phyloP scores from a whole-genome alignment of 1,139 yeast species.

The Yamadazyma sp. region DNA sequence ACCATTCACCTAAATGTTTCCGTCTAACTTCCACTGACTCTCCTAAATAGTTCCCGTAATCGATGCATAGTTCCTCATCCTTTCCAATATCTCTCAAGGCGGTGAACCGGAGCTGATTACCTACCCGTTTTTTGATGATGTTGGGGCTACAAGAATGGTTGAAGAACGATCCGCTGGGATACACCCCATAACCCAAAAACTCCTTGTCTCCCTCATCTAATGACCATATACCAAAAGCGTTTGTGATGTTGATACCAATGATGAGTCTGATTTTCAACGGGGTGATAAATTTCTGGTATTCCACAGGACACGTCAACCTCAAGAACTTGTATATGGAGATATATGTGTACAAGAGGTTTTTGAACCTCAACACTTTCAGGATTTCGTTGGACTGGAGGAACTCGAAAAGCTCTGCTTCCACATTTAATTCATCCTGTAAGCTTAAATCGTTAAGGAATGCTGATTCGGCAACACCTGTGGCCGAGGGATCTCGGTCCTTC shows the following conservation, averaged over 20 bases:
- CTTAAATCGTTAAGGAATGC: slow-evolving; percentile 12
- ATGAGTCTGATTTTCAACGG: slow-evolving; percentile 44
- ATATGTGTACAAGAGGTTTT: slow-evolving; percentile 52
- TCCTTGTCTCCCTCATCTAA: slow-evolving; percentile 47
- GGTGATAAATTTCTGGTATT: slow-evolving; percentile 38
- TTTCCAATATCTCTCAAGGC: slow-evolving; percentile 29
- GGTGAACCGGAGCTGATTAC: slow-evolving; percentile 23
- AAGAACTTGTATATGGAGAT: slow-evolving; percentile 53
- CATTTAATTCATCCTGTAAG: slow-evolving; percentile 11
- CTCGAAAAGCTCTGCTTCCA: slow-evolving; percentile 36
- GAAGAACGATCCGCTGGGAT: slow-evolving; percentile 68
- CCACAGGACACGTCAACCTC: slow-evolving; percentile 37
- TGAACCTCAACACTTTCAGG: slow-evolving; percentile 49
- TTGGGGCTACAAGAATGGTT: slow-evolving; percentile 67
- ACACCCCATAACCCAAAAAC: slow-evolving; percentile 65
- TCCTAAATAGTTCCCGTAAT: slow-evolving; percentile 55
- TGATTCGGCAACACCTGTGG: too few relatives aligned
- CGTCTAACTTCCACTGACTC: slow-evolving; percentile 46
- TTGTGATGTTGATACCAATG: slow-evolving; percentile 66
- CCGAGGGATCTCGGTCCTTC: slow-evolving; percentile 5
- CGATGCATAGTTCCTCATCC: slow-evolving; percentile 60
- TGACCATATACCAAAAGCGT: slow-evolving; percentile 78
- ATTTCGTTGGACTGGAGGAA: slow-evolving; percentile 57
- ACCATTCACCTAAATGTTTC: slow-evolving; percentile 54
- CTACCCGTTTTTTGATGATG: slow-evolving; percentile 28